Percentiles rank a stretch among this genome's conserved stretches.
Conservation (phyloP, 306 rosid genomes). For the Vigna trinervia region DNA sequence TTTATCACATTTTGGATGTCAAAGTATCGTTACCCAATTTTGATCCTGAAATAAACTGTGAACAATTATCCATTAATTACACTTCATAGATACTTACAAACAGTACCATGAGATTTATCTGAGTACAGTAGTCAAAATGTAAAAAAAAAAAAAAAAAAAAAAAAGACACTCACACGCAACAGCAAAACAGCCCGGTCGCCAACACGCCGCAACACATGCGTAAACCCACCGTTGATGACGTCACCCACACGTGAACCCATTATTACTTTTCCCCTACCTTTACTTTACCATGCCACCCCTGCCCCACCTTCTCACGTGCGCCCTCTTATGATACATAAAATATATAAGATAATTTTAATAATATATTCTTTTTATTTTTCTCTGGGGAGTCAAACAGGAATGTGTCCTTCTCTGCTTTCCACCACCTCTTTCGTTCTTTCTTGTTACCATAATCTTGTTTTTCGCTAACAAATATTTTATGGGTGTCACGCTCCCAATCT, state of each 20-base stretch:
- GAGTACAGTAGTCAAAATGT: not conserved
- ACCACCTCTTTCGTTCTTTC: slow-evolving; percentile 23
- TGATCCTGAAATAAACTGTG: too few relatives aligned
- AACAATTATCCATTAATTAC: too few relatives aligned
- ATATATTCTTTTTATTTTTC: not conserved
- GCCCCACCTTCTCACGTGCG: slow-evolving; percentile 76
- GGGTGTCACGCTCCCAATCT: slow-evolving; percentile 47
- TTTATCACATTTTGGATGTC: too few relatives aligned
- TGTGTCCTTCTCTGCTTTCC: slow-evolving; percentile 49
- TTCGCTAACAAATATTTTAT: slow-evolving; percentile 19
- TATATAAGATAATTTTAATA: not conserved
- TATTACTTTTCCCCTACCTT: slow-evolving; percentile 27
- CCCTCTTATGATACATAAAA: not conserved
- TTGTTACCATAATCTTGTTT: slow-evolving; percentile 12
- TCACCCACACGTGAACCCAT: slow-evolving; percentile 77
- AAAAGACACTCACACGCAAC: not conserved
- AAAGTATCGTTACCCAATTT: too few relatives aligned
- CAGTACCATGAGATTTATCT: not conserved
- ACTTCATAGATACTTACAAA: too few relatives aligned
- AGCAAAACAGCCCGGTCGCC: slow-evolving; percentile 55
- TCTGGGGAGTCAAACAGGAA: slow-evolving; percentile 40
- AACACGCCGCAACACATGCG: slow-evolving; percentile 74
- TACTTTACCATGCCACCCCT: slow-evolving; percentile 42
- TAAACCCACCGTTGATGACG: slow-evolving; percentile 54
- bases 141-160: not conserved